These are phyloP conservation scores for Chrysoporthe deuterocubensis DNA, from an alignment of 2,329 filamentous ascomycete genomes.

Conservation along the genomic window DNA sequence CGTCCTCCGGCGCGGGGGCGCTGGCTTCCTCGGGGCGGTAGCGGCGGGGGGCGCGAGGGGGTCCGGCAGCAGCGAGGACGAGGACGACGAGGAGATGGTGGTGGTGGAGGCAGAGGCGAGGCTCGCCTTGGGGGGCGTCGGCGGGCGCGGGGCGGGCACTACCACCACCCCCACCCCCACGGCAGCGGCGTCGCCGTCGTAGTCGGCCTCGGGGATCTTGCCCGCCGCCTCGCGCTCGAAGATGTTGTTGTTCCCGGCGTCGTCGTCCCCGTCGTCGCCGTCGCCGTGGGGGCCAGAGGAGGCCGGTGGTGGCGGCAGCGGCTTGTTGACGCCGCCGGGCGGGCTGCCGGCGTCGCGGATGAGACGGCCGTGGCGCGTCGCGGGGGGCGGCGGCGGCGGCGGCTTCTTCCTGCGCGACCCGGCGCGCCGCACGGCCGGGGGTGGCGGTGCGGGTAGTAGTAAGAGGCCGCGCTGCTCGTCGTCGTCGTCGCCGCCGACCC, in stretches of 20 bases:
- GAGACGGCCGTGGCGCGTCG: constrained; percentile 76
- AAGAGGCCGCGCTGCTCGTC: constrained; percentile 47
- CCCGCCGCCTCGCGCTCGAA: constrained; percentile 59
- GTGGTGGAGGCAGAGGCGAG: constrained; percentile 33
- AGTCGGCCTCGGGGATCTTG: constrained; percentile 51
- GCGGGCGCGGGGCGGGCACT: constrained; percentile 39
- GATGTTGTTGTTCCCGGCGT: constrained; percentile 48
- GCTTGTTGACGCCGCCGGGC: constrained; percentile 60
- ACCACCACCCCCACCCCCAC: constrained; percentile 15
- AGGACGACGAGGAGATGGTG: no score
- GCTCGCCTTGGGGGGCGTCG: constrained; percentile 44
- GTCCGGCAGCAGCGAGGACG: constrained; percentile 28
- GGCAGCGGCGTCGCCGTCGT: constrained; percentile 35
- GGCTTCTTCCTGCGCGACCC: constrained; percentile 54
- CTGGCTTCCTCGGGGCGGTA: constrained; percentile 42
- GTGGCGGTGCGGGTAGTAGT: constrained; percentile 34
- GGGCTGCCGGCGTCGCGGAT: constrained; percentile 52
- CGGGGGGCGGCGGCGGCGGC: constrained; percentile 72
- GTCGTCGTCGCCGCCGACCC: constrained; percentile 29
- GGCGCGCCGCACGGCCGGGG: constrained; percentile 33
- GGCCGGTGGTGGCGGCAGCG: constrained; percentile 59
- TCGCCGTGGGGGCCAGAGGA: no score
- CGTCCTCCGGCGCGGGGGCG: constrained; percentile 54
- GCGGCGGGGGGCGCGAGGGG: constrained; percentile 27
- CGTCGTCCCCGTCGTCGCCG: constrained; percentile 46